phyloP scores from a whole-genome alignment of 2,329 filamentous ascomycete genomes.

The Colletotrichum tanaceti region DNA sequence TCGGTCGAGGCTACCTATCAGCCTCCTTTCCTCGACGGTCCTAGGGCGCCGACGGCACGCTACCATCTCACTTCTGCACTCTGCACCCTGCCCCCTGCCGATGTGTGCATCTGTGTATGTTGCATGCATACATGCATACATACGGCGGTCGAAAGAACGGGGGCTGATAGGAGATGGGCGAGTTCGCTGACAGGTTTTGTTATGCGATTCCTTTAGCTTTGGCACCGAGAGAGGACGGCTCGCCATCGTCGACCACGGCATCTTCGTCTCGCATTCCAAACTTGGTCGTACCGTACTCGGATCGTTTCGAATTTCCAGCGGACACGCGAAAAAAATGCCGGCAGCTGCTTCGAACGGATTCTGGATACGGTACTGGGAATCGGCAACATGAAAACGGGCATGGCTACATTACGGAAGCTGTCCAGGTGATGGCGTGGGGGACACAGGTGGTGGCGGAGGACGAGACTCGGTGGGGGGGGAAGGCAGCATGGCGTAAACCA shows the following conservation, averaged over 20 bases:
- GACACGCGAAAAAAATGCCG: too few species aligned
- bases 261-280: background rate
- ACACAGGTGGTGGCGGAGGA: too few species aligned
- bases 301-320: too few species aligned
- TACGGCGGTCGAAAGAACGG: background rate
- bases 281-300: too few species aligned
- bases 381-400: too few species aligned
- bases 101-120: background rate
- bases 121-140: too few species aligned
- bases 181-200: background rate
- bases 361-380: too few species aligned
- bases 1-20: background rate
- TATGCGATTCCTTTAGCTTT: slow-evolving; percentile 4
- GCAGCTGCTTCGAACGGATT: too few species aligned
- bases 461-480: background rate
- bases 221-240: background rate
- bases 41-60: background rate
- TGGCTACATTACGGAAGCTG: too few species aligned
- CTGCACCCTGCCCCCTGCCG: background rate
- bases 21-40: background rate
- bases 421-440: background rate
- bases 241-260: background rate
- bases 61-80: background rate
- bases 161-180: background rate
- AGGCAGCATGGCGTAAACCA: background rate